Percentiles rank a stretch among this genome's conserved stretches.
Evolutionary conservation across 1,284 basidiomycete species (phyloP).

Genomic region (Porogramme epimiltina): DNA sequence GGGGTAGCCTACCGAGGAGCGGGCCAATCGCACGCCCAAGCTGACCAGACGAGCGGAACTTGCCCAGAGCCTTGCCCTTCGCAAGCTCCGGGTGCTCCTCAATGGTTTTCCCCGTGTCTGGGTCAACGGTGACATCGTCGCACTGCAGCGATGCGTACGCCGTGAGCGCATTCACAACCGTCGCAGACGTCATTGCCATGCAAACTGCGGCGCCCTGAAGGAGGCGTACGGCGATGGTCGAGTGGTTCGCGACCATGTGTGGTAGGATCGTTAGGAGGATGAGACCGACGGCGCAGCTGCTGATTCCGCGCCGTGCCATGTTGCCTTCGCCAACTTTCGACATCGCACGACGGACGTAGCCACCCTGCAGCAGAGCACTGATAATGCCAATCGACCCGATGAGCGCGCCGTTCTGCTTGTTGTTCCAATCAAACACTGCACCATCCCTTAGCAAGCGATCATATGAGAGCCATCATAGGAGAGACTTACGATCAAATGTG

Average conservation of each 20-base stretch:
- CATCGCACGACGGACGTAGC: conserved; percentile 82
- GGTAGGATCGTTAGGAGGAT: conserved; percentile 72
- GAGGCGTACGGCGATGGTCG: conserved; percentile 52
- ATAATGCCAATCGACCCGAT: conserved; percentile 88
- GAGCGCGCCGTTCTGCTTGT: conserved; percentile 85
- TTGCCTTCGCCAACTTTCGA: conserved; percentile 72
- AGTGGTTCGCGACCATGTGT: conserved; percentile 44
- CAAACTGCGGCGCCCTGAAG: conserved; percentile 78
- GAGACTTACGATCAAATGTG: conserved; percentile 82
- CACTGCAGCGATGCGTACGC: conserved; percentile 86
- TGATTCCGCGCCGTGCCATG: conserved; percentile 79
- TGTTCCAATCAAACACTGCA: conserved; percentile 84
- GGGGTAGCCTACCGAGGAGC: conserved; percentile 74
- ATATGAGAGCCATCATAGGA: not conserved
- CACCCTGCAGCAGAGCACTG: conserved; percentile 86
- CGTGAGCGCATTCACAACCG: conserved; percentile 88
- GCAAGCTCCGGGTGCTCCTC: conserved; percentile 66
- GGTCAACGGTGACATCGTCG: conserved; percentile 64
- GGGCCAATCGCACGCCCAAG: conserved; percentile 89
- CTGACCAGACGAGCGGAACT: conserved; percentile 87
- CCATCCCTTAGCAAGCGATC: conserved; percentile 5
- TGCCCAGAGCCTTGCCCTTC: conserved; percentile 84
- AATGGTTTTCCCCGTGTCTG: conserved; percentile 54
- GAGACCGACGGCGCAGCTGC: conserved; percentile 71
- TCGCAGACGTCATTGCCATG: conserved; percentile 88